phyloP scores from a whole-genome alignment of 2,329 filamentous ascomycete genomes.

The Ceratocystis cubensis region DNA sequence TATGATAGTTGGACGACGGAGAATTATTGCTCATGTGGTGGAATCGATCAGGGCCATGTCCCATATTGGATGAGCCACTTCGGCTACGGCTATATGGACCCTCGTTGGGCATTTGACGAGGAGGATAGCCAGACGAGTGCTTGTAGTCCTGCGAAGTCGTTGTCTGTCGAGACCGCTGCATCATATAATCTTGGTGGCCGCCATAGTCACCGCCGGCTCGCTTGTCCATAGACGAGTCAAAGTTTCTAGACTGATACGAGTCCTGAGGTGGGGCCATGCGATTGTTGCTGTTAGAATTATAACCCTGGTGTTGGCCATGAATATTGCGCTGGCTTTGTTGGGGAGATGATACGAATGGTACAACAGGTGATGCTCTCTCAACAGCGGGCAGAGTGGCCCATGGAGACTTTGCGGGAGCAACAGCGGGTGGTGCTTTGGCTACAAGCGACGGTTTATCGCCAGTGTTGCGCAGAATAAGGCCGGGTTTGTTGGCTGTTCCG shows the following conservation, averaged over 20 bases:
- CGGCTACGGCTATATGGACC: conserved; percentile 16
- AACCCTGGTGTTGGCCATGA: conserved; percentile 23
- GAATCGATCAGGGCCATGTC: conserved; percentile 6
- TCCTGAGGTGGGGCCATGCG: conserved; percentile 4
- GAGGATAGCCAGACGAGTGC: conserved; percentile 17
- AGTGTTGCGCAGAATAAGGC: conserved; percentile 50
- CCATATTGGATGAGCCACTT: conserved; percentile 18
- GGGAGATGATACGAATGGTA: conserved; percentile 25
- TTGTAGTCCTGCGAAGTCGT: conserved; percentile 19
- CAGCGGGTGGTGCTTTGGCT: conserved; percentile 54
- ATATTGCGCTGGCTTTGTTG: conserved; percentile 26
- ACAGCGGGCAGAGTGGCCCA: conserved; percentile 82
- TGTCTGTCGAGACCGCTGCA: conserved; percentile 16
- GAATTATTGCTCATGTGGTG: conserved; percentile 13
- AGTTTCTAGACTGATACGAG: conserved; percentile 11
- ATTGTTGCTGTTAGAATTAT: background rate
- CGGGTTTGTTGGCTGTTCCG: conserved; percentile 33
- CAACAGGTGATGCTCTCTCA: conserved; percentile 61
- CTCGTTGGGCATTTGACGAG: conserved; percentile 12
- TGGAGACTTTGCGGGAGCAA: conserved; percentile 70
- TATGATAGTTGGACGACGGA: background rate
- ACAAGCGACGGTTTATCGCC: conserved; percentile 61
- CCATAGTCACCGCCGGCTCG: conserved; percentile 13
- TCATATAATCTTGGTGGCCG: background rate
- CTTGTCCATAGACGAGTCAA: conserved; percentile 14